Percentiles rank a stretch among this genome's conserved stretches.
Conservation (phyloP, 2,329 filamentous ascomycete species). For the Diaporthe velutina region DNA sequence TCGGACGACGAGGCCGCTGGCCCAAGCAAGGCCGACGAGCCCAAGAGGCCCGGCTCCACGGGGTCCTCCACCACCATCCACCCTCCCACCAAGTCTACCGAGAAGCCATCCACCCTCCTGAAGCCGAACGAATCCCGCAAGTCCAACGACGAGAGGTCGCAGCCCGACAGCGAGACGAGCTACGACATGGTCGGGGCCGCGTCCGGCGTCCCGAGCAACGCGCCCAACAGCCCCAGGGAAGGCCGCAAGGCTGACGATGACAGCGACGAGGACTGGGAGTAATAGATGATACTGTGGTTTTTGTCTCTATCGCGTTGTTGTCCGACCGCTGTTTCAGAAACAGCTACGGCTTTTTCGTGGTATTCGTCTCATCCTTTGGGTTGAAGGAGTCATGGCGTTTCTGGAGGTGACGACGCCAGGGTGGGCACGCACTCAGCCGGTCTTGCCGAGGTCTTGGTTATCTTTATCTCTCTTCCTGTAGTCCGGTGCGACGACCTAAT, state of each 20-base stretch:
- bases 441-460: constrained; percentile 4
- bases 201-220: constrained; percentile 82
- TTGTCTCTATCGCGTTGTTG: background rate
- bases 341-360: background rate
- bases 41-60: constrained; percentile 59
- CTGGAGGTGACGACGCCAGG: constrained; percentile 19
- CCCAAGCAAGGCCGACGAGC: constrained; percentile 45
- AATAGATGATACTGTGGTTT: constrained; percentile 41
- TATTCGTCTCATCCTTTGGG: constrained; percentile 5
- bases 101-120: constrained; percentile 54
- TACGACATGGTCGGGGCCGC: constrained; percentile 91
- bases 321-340: background rate
- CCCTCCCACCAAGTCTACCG: constrained; percentile 51
- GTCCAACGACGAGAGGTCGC: constrained; percentile 90
- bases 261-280: constrained; percentile 85
- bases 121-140: constrained; percentile 77
- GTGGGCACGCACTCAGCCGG: background rate
- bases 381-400: constrained; percentile 25
- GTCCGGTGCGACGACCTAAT: constrained; percentile 16
- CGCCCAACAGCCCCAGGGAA: constrained; percentile 76
- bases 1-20: constrained; percentile 52
- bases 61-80: constrained; percentile 73
- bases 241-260: constrained; percentile 66
- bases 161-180: constrained; percentile 93
- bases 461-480: constrained; percentile 11